phyloP scores from a whole-genome alignment of 805 yeast species.

The Kuraishia ogatae region DNA sequence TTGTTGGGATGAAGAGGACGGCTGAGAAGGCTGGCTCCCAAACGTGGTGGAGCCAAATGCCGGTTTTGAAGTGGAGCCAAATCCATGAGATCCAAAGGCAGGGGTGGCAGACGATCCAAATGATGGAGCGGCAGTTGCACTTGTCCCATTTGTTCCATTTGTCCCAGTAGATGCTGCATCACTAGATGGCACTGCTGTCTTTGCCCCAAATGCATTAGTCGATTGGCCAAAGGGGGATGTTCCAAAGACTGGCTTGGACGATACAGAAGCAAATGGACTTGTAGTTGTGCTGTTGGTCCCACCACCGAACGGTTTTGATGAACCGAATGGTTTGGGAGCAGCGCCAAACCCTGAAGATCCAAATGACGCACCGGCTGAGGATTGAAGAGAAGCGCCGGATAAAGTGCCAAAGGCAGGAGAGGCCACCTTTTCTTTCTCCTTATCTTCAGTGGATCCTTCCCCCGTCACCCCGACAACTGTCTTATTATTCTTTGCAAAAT shows the following conservation, averaged over 20 bases:
- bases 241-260: neutral
- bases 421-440: neutral
- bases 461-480: too few relatives aligned
- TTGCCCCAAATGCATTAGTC: conserved; percentile 12
- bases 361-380: conserved; percentile 7
- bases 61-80: conserved; percentile 8
- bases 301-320: neutral
- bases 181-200: neutral
- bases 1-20: conserved; percentile 4
- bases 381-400: conserved; percentile 11
- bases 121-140: too few relatives aligned
- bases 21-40: conserved; percentile 6
- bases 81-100: conserved; percentile 5
- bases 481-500: neutral
- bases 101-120: conserved; percentile 4
- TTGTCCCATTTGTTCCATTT: too few relatives aligned
- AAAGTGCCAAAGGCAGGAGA: too few relatives aligned
- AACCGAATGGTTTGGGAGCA: conserved; percentile 14
- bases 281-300: too few relatives aligned
- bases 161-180: too few relatives aligned
- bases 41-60: conserved; percentile 11
- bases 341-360: conserved; percentile 11
- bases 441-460: neutral
- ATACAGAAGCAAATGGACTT: too few relatives aligned
- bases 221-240: conserved; percentile 8